Evolutionary conservation across 352 stramenopile species (phyloP), one percentile per base, ranked within the genome.

Genomic region (Phytophthora hybrid): DNA sequence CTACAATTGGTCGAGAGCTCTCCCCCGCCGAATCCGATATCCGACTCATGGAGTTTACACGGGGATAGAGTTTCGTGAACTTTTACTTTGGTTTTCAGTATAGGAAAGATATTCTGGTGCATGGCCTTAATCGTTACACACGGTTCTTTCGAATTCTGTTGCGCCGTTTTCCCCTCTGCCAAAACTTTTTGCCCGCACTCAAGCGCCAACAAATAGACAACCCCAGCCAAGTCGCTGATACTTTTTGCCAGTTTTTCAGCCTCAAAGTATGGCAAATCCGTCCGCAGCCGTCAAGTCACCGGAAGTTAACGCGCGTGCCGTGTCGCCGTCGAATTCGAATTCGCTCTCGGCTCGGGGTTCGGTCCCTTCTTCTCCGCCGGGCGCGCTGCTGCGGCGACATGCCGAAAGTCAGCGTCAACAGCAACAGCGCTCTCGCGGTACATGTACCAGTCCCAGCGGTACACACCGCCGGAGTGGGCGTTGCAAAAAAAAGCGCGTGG

Each of bases 401-500:
- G 73, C 63, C 29, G 62, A 76, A 60, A 76, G 69, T 69, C 74
- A 77, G 54, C 64, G 61, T 14, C 34, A 23, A 18, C 61, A 47
- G 53, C 34, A 26, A 26, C 23, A 26, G 23, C 23, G 34, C 32
- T 39, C 39, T 61, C 37, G 39, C 8, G 58, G 71, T 79, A 82
- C 71, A 70, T 26, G 23, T 26, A 26, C 23, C 23, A 76, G 62
- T 73, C 32, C 66, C 0, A 73, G 49, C n/a, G 75, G 75, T 74
- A 81, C 75, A 75, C 59, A 61, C 61, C 74, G 73, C 0, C 75
- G 71, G 5, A 80, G 66, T 32, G 31, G 54, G 4, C 78, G 75
- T 14, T 73, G 58, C 79, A 80, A 41, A 83, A 87, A 73, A 81
- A 80, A 69, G 80, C 84, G 66, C 62, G 7, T 34, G 18, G 63